A percentile compares a stretch with the other conserved stretches of the same genome.
These are phyloP conservation scores for Talaromyces ruber DNA, from an alignment of 495 filamentous ascomycete species.

Conservation along the genomic window DNA sequence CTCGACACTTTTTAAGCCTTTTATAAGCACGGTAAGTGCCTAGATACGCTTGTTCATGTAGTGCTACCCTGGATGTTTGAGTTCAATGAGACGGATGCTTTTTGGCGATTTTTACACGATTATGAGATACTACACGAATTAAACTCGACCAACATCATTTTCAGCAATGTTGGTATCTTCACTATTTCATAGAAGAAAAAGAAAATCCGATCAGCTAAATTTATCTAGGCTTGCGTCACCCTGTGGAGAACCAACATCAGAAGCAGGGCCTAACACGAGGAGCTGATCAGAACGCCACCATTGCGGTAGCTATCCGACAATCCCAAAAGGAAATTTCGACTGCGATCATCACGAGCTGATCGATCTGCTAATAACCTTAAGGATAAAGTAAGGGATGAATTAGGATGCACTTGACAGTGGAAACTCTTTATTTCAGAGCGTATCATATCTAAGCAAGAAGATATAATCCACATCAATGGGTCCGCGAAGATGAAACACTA, in stretches of 20 bases:
- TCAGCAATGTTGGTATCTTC: background rate
- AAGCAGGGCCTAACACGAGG: background rate
- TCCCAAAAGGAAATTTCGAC: background rate
- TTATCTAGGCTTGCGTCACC: slow-evolving; percentile 1
- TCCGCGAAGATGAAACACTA: background rate
- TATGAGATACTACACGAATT: background rate
- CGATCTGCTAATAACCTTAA: background rate
- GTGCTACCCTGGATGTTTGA: background rate
- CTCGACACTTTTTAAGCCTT: background rate
- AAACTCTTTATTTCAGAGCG: background rate
- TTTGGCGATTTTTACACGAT: background rate
- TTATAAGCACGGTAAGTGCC: background rate
- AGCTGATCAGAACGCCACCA: slow-evolving; percentile 1
- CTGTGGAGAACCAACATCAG: slow-evolving; percentile 2
- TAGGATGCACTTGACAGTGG: background rate
- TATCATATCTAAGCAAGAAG: background rate
- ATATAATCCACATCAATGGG: background rate
- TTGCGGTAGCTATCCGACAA: slow-evolving; percentile 1
- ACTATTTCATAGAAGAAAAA: background rate
- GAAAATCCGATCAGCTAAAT: background rate
- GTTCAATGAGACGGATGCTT: background rate
- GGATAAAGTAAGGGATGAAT: background rate
- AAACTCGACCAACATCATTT: background rate
- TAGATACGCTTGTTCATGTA: background rate
- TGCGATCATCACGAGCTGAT: background rate